These are phyloP conservation scores for Colletotrichum cereale DNA, from an alignment of 2,329 filamentous ascomycete species.

Conservation along the genomic window DNA sequence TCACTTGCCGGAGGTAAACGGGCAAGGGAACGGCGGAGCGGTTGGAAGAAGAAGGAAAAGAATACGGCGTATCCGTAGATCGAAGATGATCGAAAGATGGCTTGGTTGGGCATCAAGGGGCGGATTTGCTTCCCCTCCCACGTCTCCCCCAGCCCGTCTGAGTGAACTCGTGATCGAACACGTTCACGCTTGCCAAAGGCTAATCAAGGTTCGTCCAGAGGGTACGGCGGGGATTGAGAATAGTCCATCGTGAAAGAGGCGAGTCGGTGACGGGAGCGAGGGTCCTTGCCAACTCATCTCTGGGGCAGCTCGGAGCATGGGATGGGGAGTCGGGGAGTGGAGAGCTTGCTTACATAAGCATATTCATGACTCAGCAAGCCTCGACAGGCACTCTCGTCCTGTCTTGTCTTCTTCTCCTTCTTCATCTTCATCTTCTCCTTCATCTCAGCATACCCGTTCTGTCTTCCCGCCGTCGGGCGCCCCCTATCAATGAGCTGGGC, in stretches of 20 bases:
- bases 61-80: neutral
- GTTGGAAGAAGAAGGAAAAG: neutral
- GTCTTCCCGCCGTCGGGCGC: neutral
- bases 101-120: slow-evolving; percentile 37
- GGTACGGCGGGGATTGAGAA: slow-evolving; percentile 15
- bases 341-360: neutral
- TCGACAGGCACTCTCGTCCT: neutral
- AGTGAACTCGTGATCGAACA: slow-evolving; percentile 22
- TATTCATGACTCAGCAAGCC: neutral
- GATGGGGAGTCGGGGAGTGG: neutral
- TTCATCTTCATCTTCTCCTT: neutral
- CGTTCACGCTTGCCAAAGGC: slow-evolving; percentile 6
- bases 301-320: neutral
- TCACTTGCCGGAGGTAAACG: neutral
- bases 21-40: neutral
- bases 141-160: neutral
- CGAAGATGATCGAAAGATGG: neutral
- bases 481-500: neutral
- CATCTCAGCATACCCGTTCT: neutral
- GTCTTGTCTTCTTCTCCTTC: neutral
- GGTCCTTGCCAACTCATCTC: slow-evolving; percentile 8
- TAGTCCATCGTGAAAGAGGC: neutral
- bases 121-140: neutral
- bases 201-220: slow-evolving; percentile 15
- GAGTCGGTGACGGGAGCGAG: slow-evolving; percentile 16